A percentile compares a stretch with the other conserved stretches of the same genome.
Evolutionary conservation across 2,329 filamentous ascomycete species (phyloP).

Genomic region (Ambrosiella xylebori): DNA sequence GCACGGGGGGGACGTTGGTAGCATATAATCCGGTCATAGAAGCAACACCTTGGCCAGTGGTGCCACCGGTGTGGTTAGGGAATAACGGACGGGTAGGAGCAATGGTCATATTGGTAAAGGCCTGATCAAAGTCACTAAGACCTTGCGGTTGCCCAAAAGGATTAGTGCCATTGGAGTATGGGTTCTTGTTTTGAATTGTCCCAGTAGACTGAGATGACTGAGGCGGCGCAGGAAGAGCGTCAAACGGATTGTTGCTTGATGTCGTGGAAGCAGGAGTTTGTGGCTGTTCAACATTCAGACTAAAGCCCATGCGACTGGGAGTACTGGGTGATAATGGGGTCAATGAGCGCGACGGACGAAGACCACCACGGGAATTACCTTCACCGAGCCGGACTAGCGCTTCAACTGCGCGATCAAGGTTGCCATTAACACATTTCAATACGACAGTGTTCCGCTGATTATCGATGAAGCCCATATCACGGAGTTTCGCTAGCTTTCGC

Average conservation of each 20-base stretch:
- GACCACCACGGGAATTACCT: conserved; percentile 26
- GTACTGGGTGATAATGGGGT: conserved; percentile 32
- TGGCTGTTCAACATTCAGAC: conserved; percentile 18
- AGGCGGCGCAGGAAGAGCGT: conserved; percentile 37
- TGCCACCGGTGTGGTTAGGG: conserved; percentile 56
- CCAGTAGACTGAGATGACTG: conserved; percentile 51
- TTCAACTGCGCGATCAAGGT: conserved; percentile 73
- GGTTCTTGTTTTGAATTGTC: conserved; percentile 39
- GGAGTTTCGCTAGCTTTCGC: conserved; percentile 56
- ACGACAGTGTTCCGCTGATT: conserved; percentile 65
- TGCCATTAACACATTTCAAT: conserved; percentile 67
- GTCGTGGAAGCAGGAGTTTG: conserved; percentile 25
- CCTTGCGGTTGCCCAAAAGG: conserved; percentile 44
- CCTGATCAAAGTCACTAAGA: conserved; percentile 37
- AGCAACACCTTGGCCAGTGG: conserved; percentile 24
- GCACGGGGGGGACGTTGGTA: conserved; percentile 47
- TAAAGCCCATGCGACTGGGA: conserved; percentile 18
- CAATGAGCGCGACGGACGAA: conserved; percentile 34
- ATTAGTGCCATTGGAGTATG: conserved; percentile 43
- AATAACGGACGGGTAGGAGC: conserved; percentile 43
- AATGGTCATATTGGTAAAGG: conserved; percentile 61
- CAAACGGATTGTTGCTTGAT: conserved; percentile 49
- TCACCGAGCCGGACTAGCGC: conserved; percentile 70
- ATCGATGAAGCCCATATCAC: conserved; percentile 85
- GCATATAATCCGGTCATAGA: conserved; percentile 8